Evolutionary conservation across 2,329 filamentous ascomycete genomes (phyloP), one percentile per base, ranked within the genome.

Genomic region (Trichophyton mentagrophytes): DNA sequence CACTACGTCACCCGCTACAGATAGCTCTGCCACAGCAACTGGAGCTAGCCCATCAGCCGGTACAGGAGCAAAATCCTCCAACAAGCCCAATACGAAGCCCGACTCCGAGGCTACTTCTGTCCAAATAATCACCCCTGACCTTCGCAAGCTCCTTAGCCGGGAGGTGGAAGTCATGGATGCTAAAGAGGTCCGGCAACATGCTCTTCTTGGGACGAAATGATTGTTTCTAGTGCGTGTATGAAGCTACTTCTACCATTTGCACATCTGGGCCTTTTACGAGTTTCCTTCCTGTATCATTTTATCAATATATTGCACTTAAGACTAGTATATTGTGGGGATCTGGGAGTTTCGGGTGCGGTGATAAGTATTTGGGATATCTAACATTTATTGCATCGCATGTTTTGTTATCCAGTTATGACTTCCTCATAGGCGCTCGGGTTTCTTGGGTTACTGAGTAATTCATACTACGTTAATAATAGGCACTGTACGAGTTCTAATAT

Each of bases 131-230:
- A 85, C 81, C 64, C 78, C 82, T 0, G 84, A 88, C 66, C 70
- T 89, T 61, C 78, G 86, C 56, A 72, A 75, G 5, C 65, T 89
- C 49, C 69, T 88, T n/a, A 47, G 40, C 25, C 57, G 57, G 11
- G 40, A 58, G 30, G 56, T 58, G 7, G 56, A 58, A 46, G 78
- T 74, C 63, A 68, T 82, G 25, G 75, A 77, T 44, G 74, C 76
- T 65, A 68, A 66, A 49, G 72, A 78, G 30, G 75, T 80, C n/a
- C 68, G 73, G 61, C 72, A 75, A 64, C 74, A 77, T 70, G 77
- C 68, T 64, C 78, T 71, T 61, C 51, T 7, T 36, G 65, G 38
- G 63, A 68, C 25, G 56, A 62, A 20, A 58, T 57, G 22, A 61
- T 33, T 44, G 6, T 3, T 13, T 15, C 20, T 17, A 17, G 25